Evolutionary conservation across 1,139 yeast genomes (phyloP).

Genomic region (Yamadazyma siamensis): DNA sequence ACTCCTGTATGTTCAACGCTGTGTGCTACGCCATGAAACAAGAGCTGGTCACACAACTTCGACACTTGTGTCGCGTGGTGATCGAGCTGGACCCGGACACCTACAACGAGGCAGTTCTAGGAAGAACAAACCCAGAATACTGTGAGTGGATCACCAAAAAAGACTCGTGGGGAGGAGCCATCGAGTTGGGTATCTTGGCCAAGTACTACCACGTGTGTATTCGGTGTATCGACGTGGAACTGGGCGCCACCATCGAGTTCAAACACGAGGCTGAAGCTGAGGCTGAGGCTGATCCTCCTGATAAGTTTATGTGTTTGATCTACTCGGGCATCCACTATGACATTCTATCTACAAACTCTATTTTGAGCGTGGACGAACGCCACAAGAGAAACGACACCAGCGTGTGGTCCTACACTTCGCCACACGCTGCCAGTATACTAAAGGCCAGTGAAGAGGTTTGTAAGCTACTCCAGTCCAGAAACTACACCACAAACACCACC

Average conservation of each 20-base stretch:
- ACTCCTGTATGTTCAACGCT: slow-evolving; percentile 75
- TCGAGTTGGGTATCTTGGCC: slow-evolving; percentile 67
- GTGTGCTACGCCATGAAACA: slow-evolving; percentile 49
- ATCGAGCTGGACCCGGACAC: slow-evolving; percentile 41
- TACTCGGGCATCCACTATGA: slow-evolving; percentile 82
- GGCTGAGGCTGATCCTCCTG: slow-evolving; percentile 5
- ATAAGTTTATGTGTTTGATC: slow-evolving; percentile 48
- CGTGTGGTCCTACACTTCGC: slow-evolving; percentile 28
- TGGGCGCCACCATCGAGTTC: slow-evolving; percentile 57
- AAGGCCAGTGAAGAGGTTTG: slow-evolving; percentile 42
- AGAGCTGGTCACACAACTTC: slow-evolving; percentile 35
- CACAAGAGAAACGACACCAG: slow-evolving; percentile 32
- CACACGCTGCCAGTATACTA: slow-evolving; percentile 26
- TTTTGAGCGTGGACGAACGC: slow-evolving; percentile 18
- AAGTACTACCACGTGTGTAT: slow-evolving; percentile 52
- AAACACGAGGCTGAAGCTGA: slow-evolving; percentile 31
- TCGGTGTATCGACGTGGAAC: slow-evolving; percentile 66
- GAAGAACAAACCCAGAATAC: slow-evolving; percentile 48
- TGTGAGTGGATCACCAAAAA: slow-evolving; percentile 58
- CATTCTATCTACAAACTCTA: slow-evolving; percentile 44
- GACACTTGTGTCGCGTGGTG: slow-evolving; percentile 45
- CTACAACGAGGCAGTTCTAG: slow-evolving; percentile 62
- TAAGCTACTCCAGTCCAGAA: slow-evolving; percentile 43
- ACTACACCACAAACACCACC: slow-evolving; percentile 68
- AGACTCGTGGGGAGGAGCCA: slow-evolving; percentile 85